Conservation (phyloP, 2,329 filamentous ascomycete genomes). For the Cladosporium cucumerinum region DNA sequence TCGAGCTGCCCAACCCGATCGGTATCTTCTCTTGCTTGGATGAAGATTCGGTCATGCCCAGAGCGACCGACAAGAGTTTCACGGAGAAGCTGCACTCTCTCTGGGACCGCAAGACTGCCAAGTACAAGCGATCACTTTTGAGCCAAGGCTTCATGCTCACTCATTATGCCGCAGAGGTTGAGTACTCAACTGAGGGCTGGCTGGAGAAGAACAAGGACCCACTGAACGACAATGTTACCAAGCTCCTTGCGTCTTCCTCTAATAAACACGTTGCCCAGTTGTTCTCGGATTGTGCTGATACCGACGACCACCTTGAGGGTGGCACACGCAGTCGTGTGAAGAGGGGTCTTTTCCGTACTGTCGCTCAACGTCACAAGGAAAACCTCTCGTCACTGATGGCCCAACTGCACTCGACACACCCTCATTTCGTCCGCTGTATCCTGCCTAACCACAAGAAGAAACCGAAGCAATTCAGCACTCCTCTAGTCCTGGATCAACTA, state of each 20-base stretch:
- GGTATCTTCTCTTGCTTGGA: constrained; percentile 98
- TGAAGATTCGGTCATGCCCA: constrained; percentile 98
- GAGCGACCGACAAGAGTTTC: constrained; percentile 93
- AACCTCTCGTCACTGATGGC: constrained; percentile 95
- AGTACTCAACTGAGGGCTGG: constrained; percentile 94
- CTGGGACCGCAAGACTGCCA: constrained; percentile 93
- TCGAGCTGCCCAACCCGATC: constrained; percentile 93
- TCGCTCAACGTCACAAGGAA: constrained; percentile 95
- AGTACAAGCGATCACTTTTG: constrained; percentile 84
- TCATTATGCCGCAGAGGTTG: constrained; percentile 95
- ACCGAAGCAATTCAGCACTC: constrained; percentile 85
- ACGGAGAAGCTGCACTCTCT: constrained; percentile 95
- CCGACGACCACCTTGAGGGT: constrained; percentile 65
- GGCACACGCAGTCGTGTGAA: constrained; percentile 78
- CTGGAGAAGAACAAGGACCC: constrained; percentile 99
- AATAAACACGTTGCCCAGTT: constrained; percentile 80
- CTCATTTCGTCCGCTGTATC: constrained; percentile 97
- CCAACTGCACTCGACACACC: constrained; percentile 91
- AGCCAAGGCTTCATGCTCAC: constrained; percentile 93
- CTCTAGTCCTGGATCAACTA: constrained; percentile 94
- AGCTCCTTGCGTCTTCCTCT: constrained; percentile 75
- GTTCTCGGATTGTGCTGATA: constrained; percentile 83
- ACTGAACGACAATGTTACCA: constrained; percentile 92
- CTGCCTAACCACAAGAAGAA: constrained; percentile 97
- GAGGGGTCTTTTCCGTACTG: constrained; percentile 94